A percentile compares a stretch with the other conserved stretches of the same genome.
Evolutionary conservation across 108 stramenopile genomes (phyloP).

Genomic region (Skeletonema menzelii): DNA sequence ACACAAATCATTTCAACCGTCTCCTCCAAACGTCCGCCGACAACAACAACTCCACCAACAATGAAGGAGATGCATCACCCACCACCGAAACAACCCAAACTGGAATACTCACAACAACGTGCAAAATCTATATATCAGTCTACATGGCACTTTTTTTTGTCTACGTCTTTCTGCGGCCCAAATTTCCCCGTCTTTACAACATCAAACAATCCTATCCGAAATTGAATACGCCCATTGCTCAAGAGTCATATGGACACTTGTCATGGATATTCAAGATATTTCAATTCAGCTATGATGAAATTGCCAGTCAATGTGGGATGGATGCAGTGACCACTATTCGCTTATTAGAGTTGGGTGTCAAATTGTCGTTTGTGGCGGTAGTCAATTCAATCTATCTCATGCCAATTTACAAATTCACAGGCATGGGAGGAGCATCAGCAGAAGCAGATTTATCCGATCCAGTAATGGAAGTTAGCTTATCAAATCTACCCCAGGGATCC

Average conservation of each 20-base stretch:
- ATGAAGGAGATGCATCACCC: neutral
- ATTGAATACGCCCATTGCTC: conserved; percentile 43
- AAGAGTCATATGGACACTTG: conserved; percentile 50
- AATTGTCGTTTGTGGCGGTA: conserved; percentile 48
- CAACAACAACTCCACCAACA: too few relatives aligned
- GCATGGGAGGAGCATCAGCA: conserved; percentile 8
- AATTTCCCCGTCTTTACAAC: conserved; percentile 52
- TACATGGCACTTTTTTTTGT: conserved; percentile 42
- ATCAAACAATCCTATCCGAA: conserved; percentile 49
- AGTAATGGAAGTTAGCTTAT: conserved; percentile 31
- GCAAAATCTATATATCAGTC: conserved; percentile 55
- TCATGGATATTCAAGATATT: conserved; percentile 66
- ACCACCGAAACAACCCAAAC: conserved; percentile 7
- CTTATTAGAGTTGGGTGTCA: conserved; percentile 47
- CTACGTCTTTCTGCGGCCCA: conserved; percentile 54
- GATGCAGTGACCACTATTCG: conserved; percentile 58
- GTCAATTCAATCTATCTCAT: conserved; percentile 53
- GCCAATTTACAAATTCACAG: conserved; percentile 37
- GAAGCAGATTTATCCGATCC: conserved; percentile 25
- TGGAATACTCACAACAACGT: conserved; percentile 43
- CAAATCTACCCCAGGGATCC: conserved; percentile 49
- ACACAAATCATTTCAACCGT: too few relatives aligned
- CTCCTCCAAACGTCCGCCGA: too few relatives aligned
- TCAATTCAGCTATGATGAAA: conserved; percentile 51
- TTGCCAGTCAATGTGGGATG: conserved; percentile 53